Percentiles rank a stretch among this genome's conserved stretches.
These are phyloP conservation scores for Leccinum aurantiacum DNA, from an alignment of 768 basidiomycete genomes.

Conservation along the genomic window DNA sequence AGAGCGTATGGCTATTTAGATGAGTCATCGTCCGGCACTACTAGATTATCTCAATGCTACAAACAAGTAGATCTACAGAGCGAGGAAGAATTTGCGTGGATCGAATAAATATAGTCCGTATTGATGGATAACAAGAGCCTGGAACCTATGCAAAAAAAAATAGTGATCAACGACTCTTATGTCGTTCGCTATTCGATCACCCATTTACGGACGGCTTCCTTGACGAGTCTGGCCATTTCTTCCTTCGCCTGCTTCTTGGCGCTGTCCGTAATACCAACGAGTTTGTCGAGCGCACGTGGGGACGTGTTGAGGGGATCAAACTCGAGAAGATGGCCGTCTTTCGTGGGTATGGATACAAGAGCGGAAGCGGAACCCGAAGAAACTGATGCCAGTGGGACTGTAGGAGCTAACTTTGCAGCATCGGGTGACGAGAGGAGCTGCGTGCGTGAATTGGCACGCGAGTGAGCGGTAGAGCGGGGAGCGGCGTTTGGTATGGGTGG, in stretches of 20 bases:
- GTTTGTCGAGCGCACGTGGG: slow-evolving; percentile 66
- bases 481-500: background rate
- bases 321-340: slow-evolving; percentile 77
- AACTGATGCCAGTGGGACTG: background rate
- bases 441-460: slow-evolving; percentile 44
- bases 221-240: slow-evolving; percentile 72
- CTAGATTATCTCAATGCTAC: slow-evolving; percentile 17
- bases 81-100: background rate
- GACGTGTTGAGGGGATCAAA: slow-evolving; percentile 82
- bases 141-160: slow-evolving; percentile 5
- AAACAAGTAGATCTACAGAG: slow-evolving; percentile 18
- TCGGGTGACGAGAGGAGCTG: slow-evolving; percentile 16
- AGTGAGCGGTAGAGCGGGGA: slow-evolving; percentile 23
- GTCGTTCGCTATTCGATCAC: slow-evolving; percentile 43
- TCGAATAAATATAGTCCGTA: slow-evolving; percentile 14
- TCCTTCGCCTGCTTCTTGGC: slow-evolving; percentile 81
- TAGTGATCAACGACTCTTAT: background rate
- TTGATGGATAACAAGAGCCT: background rate
- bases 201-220: slow-evolving; percentile 77
- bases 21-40: slow-evolving; percentile 1
- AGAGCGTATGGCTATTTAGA: background rate
- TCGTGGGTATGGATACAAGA: slow-evolving; percentile 74
- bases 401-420: background rate
- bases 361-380: slow-evolving; percentile 43
- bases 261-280: slow-evolving; percentile 76